Evolutionary conservation across 768 basidiomycete genomes (phyloP), one percentile per base, ranked within the genome.

Genomic region (Calocera cornea): DNA sequence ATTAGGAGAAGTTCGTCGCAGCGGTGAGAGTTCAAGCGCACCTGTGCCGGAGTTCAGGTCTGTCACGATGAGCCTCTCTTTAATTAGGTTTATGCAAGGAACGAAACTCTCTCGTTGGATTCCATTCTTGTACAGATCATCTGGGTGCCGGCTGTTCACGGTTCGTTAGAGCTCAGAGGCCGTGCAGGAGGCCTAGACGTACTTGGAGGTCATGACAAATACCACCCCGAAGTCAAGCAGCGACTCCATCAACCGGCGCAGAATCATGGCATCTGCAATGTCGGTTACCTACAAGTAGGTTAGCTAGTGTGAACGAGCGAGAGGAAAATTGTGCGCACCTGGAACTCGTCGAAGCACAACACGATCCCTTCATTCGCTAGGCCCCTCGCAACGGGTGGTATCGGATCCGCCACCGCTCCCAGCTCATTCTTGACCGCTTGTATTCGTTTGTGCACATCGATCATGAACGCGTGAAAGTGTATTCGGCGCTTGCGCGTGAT

Each of bases 401-500:
- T 90, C 33, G 91, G 87, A 75, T 97, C 93, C 19, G 89, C 87
- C 50, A 71, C 70, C 69, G 80, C 78, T 1, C 89, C 89, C 79
- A 87, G 83, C 67, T 83, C 82, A 47, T 83, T 79, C 78, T 93
- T 94, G 41, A 89, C 83, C 1, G 86, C 85, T 71, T 97, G 94
- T 2, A 95, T 76, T 19, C 93, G 87, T 74, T 95, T 97, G 76
- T 97, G 92, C 24, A 97, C 94, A 74, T 99, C 97, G 69, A 97
- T 87, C 97, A 99, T 98, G 81, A 99, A 98, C 1, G 93, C 92
- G 74, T 98, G 95, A 75, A 99, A 99, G 76, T 99, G 97, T 17
- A 97, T 92, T 34, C 97, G 83, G 66, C 90, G 87, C 77, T 91
- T 92, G 68, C 84, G 83, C 50, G 77, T 83, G 66, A 90, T 78